These are phyloP conservation scores for Eutypa lata DNA, from an alignment of 2,329 filamentous ascomycete genomes.

Conservation along the genomic window DNA sequence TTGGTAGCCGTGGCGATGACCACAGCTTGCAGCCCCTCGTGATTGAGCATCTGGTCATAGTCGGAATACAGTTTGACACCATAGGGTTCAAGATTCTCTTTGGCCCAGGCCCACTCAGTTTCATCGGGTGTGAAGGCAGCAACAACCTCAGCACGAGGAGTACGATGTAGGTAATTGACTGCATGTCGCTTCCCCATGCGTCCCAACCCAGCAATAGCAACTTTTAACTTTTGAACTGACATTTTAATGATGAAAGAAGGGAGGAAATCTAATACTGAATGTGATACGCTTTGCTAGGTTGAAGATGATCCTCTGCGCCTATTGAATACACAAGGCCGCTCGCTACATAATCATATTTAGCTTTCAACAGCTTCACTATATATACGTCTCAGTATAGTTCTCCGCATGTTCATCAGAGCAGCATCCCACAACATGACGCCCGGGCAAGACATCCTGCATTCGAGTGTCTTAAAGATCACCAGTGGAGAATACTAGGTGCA, in stretches of 20 bases:
- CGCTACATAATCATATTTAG: not conserved
- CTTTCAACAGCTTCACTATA: not conserved
- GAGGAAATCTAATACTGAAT: not conserved
- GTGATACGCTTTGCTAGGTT: not conserved
- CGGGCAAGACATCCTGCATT: not conserved
- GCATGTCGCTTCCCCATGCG: conserved; percentile 53
- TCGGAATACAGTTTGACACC: conserved; percentile 42
- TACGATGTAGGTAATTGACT: conserved; percentile 42
- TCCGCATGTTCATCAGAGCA: not conserved
- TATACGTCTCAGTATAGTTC: not conserved
- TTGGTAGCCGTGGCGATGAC: conserved; percentile 41
- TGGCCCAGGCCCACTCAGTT: conserved; percentile 42
- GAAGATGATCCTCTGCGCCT: not conserved
- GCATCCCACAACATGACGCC: not conserved
- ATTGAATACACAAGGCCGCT: not conserved
- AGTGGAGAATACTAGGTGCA: not conserved
- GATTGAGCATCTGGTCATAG: conserved; percentile 44
- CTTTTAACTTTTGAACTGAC: conserved; percentile 31
- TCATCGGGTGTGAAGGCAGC: conserved; percentile 46
- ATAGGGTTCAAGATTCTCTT: conserved; percentile 37
- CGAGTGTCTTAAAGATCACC: not conserved
- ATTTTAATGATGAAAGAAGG: conserved; percentile 16
- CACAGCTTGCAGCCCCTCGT: conserved; percentile 39
- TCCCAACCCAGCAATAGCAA: conserved; percentile 48
- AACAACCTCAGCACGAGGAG: conserved; percentile 45